A percentile compares a stretch with the other conserved stretches of the same genome.
Evolutionary conservation across 1,284 basidiomycete genomes (phyloP).

Genomic region (Tetrapyrgos nigripes): DNA sequence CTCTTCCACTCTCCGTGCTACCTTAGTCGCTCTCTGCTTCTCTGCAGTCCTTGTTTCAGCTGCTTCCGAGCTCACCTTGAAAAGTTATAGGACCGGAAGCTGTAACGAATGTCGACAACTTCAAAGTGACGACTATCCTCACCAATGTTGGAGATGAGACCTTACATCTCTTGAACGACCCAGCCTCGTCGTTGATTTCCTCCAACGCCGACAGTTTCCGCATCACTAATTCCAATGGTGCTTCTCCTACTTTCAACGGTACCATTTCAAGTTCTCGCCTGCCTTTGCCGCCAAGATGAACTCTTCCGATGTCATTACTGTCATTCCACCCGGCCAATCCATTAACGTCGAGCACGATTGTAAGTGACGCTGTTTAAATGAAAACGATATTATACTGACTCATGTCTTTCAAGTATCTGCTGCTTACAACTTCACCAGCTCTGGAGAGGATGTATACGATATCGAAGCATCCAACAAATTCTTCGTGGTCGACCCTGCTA

Average conservation of each 20-base stretch:
- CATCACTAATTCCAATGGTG: slow-evolving; percentile 39
- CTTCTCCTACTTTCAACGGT: slow-evolving; percentile 42
- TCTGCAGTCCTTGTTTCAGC: no score
- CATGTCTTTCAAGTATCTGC: slow-evolving; percentile 38
- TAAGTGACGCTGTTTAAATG: slow-evolving; percentile 24
- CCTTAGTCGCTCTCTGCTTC: no score
- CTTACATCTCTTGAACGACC: no score
- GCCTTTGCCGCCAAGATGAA: slow-evolving; percentile 21
- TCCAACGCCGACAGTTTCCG: no score
- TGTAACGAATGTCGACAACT: no score
- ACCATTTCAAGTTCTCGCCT: slow-evolving; percentile 39
- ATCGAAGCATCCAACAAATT: slow-evolving; percentile 48
- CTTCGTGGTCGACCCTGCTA: slow-evolving; percentile 43
- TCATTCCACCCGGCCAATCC: slow-evolving; percentile 46
- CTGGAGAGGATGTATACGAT: slow-evolving; percentile 46
- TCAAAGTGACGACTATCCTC: slow-evolving; percentile 43
- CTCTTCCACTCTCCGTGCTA: no score
- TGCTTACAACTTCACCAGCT: slow-evolving; percentile 50
- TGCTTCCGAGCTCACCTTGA: no score
- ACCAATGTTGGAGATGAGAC: slow-evolving; percentile 51
- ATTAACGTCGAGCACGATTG: slow-evolving; percentile 43
- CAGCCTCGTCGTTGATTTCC: no score
- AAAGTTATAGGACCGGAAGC: no score
- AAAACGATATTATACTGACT: neutral
- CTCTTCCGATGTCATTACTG: slow-evolving; percentile 32